Evolutionary conservation across 768 basidiomycete genomes (phyloP).

Genomic region (Rhizopogon vinicolor): DNA sequence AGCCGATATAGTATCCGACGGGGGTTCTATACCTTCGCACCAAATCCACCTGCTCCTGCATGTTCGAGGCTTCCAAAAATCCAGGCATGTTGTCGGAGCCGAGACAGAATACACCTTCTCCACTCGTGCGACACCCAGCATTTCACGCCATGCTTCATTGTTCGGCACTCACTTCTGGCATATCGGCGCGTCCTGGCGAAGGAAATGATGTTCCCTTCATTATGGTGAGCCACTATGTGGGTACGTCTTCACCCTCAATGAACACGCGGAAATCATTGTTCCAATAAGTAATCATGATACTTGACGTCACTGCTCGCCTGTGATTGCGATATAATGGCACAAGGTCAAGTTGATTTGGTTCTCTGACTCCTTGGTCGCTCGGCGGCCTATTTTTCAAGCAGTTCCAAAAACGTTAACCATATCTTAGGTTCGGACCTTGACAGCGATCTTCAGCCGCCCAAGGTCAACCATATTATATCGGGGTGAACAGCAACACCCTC

Average conservation of each 20-base stretch:
- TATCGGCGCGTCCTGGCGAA: not conserved
- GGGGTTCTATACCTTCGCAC: not conserved
- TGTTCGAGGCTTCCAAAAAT: not conserved
- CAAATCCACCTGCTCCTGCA: not conserved
- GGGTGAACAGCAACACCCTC: not conserved
- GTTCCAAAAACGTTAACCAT: not conserved
- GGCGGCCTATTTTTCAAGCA: not conserved
- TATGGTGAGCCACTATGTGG: not conserved
- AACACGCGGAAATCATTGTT: not conserved
- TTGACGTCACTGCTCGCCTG: not conserved
- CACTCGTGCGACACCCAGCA: not conserved
- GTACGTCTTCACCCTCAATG: not conserved
- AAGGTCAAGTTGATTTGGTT: not conserved
- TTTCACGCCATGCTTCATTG: not conserved
- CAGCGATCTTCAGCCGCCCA: not conserved
- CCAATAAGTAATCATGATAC: not conserved
- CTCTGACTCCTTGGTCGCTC: not conserved
- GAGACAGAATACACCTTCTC: not conserved
- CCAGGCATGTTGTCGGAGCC: conserved; percentile 7
- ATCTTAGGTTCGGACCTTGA: not conserved
- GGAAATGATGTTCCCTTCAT: too few relatives aligned
- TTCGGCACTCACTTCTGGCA: not conserved
- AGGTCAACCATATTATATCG: not conserved
- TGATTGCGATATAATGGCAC: not conserved
- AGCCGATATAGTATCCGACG: not conserved